Percentiles rank a stretch among this genome's conserved stretches.
phyloP scores from a whole-genome alignment of 768 basidiomycete genomes.

The Neoboletus magnificus region DNA sequence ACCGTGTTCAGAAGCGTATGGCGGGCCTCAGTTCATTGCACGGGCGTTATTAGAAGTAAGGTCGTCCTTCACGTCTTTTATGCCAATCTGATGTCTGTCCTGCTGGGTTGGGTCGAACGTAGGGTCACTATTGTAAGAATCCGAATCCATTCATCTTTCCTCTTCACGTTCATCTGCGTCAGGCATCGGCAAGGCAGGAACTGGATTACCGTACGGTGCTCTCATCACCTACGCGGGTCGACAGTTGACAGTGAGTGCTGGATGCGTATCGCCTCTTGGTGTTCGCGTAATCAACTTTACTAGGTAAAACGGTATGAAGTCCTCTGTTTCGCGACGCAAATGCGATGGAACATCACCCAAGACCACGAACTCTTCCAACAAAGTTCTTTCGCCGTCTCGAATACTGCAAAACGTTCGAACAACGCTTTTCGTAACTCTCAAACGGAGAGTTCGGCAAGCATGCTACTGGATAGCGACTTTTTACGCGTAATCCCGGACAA shows the following conservation, averaged over 20 bases:
- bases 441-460: background rate
- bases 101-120: background rate
- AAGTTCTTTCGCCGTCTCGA: conserved; percentile 18
- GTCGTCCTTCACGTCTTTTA: background rate
- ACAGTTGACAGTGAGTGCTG: conserved; percentile 22
- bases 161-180: background rate
- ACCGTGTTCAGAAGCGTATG: conserved; percentile 25
- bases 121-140: conserved; percentile 28
- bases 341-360: conserved; percentile 22
- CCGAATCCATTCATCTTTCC: background rate
- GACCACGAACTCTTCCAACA: conserved; percentile 12
- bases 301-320: conserved; percentile 29
- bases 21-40: conserved; percentile 27
- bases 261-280: background rate
- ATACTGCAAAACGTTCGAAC: background rate
- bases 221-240: conserved; percentile 19
- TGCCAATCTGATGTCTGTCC: background rate
- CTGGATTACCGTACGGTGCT: conserved; percentile 26
- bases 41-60: conserved; percentile 25
- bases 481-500: conserved; percentile 16
- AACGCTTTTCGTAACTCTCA: background rate
- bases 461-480: conserved; percentile 16
- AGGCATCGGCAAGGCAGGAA: conserved; percentile 28
- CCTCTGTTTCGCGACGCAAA: conserved; percentile 26
- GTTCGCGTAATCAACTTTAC: background rate